A percentile compares a stretch with the other conserved stretches of the same genome.
Conservation (phyloP, 352 stramenopile genomes). For the Globisporangium heterothallicum region DNA sequence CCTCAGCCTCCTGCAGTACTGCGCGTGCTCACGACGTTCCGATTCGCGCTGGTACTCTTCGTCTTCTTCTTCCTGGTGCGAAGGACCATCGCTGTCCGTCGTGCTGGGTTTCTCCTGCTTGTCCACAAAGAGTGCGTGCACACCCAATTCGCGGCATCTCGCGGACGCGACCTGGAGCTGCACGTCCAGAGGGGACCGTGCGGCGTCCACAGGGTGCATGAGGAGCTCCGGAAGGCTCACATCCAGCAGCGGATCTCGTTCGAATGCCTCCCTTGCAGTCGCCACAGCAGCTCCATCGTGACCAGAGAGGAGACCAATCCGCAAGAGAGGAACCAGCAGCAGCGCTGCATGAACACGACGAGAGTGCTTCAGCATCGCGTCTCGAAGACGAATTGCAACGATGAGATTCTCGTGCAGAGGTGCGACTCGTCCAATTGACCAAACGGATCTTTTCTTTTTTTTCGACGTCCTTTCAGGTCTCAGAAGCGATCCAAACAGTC, state of each 20-base stretch:
- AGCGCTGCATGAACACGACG: neutral
- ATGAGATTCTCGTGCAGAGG: too few relatives aligned
- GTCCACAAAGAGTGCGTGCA: slow-evolving; percentile 16
- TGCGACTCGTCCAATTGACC: too few relatives aligned
- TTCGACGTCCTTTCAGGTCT: too few relatives aligned
- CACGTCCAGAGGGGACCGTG: slow-evolving; percentile 17
- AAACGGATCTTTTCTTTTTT: too few relatives aligned
- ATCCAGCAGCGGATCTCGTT: slow-evolving; percentile 22
- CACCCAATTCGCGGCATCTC: slow-evolving; percentile 26
- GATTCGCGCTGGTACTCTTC: too few relatives aligned
- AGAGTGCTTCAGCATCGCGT: too few relatives aligned
- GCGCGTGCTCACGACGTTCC: neutral
- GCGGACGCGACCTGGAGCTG: slow-evolving; percentile 25
- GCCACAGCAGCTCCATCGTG: neutral
- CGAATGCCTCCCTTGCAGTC: slow-evolving; percentile 6
- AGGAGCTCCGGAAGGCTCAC: slow-evolving; percentile 22
- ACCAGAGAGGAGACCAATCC: neutral
- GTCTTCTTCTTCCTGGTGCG: neutral
- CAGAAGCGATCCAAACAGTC: too few relatives aligned
- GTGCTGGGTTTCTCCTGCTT: slow-evolving; percentile 5
- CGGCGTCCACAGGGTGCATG: slow-evolving; percentile 13
- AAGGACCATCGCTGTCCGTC: neutral
- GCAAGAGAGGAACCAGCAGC: neutral
- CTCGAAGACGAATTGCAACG: too few relatives aligned
- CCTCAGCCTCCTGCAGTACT: slow-evolving; percentile 41